Percentiles rank a stretch among this genome's conserved stretches.
phyloP scores from a whole-genome alignment of 1,284 basidiomycete species.

The Abortiporus biennis region DNA sequence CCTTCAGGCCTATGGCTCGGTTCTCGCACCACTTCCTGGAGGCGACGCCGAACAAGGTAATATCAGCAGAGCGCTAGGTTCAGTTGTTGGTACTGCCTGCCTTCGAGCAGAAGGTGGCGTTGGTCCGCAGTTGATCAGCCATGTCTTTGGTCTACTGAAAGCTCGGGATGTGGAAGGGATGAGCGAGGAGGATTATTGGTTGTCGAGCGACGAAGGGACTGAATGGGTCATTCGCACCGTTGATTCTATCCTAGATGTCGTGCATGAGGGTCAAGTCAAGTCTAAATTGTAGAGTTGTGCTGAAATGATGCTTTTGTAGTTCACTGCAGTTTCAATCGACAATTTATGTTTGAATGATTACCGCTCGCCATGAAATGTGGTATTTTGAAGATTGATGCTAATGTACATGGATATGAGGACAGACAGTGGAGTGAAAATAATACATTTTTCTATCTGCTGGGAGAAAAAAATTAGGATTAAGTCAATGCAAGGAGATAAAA shows the following conservation, averaged over 20 bases:
- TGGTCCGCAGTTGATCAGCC: constrained; percentile 86
- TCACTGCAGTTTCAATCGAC: not conserved
- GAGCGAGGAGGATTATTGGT: constrained; percentile 77
- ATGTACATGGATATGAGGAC: constrained; percentile 11
- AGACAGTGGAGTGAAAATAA: constrained; percentile 7
- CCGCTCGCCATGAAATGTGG: not conserved
- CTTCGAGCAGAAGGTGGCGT: constrained; percentile 87
- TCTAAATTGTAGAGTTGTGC: constrained; percentile 33
- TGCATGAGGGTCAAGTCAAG: constrained; percentile 38
- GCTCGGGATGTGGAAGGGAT: constrained; percentile 57
- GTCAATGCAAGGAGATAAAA: constrained; percentile 8
- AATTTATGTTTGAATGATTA: not conserved
- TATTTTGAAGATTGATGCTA: constrained; percentile 10
- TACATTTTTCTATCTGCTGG: constrained; percentile 15
- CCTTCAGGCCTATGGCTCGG: constrained; percentile 86
- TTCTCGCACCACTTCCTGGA: constrained; percentile 74
- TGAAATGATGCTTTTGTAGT: not conserved
- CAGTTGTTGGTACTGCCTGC: constrained; percentile 87
- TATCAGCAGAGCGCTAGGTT: constrained; percentile 83
- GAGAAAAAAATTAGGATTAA: constrained; percentile 7
- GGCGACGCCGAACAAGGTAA: constrained; percentile 62
- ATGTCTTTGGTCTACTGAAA: constrained; percentile 92
- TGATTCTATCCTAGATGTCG: constrained; percentile 74
- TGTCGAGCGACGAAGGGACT: constrained; percentile 85
- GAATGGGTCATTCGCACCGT: constrained; percentile 89